A percentile compares a stretch with the other conserved stretches of the same genome.
Conservation (phyloP, 345 rosid genomes). For the Alliaria petiolata region DNA sequence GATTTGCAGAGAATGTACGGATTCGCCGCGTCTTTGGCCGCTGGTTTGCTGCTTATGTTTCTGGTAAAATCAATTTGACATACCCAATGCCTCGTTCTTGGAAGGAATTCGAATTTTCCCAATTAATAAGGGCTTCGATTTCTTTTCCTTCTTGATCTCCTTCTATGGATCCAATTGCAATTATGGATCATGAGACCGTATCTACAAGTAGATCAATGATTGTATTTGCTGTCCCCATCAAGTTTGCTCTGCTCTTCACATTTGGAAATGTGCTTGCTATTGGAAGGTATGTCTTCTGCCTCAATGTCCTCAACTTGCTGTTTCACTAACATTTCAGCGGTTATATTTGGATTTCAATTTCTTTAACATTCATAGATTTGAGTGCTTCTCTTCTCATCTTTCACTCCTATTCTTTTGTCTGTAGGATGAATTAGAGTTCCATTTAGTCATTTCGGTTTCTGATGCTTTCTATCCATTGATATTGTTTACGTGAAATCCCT, state of each 20-base stretch:
- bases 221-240: conserved; percentile 74
- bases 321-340: not conserved
- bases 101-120: not conserved
- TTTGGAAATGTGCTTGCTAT: conserved; percentile 85
- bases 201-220: conserved; percentile 31
- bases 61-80: conserved; percentile 46
- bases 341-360: not conserved
- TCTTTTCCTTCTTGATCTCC: not conserved
- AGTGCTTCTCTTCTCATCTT: not conserved
- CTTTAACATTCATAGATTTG: not conserved
- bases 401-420: not conserved
- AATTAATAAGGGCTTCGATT: not conserved
- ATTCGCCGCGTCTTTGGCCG: conserved; percentile 58
- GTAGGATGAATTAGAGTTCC: not conserved
- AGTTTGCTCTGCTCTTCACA: conserved; percentile 87
- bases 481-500: not conserved
- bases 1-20: conserved; percentile 66
- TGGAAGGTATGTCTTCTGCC: conserved; percentile 63
- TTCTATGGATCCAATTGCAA: not conserved
- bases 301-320: not conserved
- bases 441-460: not conserved
- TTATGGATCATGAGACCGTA: not conserved
- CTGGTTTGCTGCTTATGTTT: conserved; percentile 70
- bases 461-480: not conserved
- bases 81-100: not conserved